Evolutionary conservation across 2,329 filamentous ascomycete genomes (phyloP).

Genomic region (Penicillium sp.): DNA sequence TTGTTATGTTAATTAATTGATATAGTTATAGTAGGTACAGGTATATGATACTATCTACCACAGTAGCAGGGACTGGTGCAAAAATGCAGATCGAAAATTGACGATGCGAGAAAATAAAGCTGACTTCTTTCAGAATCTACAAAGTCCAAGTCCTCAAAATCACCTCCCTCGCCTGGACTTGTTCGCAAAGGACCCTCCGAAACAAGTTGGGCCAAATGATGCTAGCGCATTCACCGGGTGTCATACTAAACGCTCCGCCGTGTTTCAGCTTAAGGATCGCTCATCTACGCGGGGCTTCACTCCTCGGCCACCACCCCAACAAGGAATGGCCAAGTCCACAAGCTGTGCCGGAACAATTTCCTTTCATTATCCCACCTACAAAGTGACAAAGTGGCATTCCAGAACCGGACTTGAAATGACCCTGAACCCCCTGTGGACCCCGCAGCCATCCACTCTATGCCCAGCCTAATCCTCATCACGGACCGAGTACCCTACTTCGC

Average conservation of each 20-base stretch:
- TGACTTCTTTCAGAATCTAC: background rate
- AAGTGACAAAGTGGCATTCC: conserved; percentile 5
- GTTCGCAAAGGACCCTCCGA: conserved; percentile 17
- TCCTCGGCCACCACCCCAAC: conserved; percentile 18
- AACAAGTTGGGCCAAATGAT: conserved; percentile 12
- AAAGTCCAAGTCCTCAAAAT: no score
- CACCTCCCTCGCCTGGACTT: background rate
- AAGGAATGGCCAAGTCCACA: conserved; percentile 16
- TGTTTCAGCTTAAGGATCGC: conserved; percentile 27
- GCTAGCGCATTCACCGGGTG: conserved; percentile 7
- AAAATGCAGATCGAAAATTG: background rate
- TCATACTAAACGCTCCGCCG: conserved; percentile 14
- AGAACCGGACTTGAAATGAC: conserved; percentile 9
- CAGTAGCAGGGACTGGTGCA: background rate
- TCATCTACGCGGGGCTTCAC: conserved; percentile 20
- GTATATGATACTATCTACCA: no score
- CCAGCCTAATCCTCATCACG: conserved; percentile 1
- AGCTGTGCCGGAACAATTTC: conserved; percentile 22
- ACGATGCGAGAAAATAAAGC: no score
- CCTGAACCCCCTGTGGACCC: conserved; percentile 10
- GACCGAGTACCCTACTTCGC: background rate
- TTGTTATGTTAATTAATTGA: background rate
- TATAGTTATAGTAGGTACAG: no score
- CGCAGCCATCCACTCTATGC: conserved; percentile 11
- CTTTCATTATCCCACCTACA: conserved; percentile 16